Percentiles rank a stretch among this genome's conserved stretches.
Conservation (phyloP, 2,329 filamentous ascomycete genomes). For the Amylocarpus encephaloides region DNA sequence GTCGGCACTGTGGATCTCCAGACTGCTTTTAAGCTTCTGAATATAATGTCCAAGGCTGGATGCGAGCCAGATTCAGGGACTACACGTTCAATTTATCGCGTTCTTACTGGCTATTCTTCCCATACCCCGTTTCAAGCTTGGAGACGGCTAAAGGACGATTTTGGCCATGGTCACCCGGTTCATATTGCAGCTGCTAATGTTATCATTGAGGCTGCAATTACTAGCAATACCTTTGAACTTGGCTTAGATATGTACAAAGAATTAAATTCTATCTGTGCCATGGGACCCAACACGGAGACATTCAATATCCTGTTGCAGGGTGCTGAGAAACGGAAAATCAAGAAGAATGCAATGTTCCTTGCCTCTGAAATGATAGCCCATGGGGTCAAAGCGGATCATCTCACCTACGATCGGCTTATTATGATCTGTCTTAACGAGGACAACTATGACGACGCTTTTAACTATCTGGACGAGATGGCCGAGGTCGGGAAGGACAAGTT, state of each 20-base stretch:
- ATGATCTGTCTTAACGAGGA: slow-evolving; percentile 44
- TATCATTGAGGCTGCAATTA: slow-evolving; percentile 29
- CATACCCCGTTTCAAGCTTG: slow-evolving; percentile 44
- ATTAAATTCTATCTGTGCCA: slow-evolving; percentile 44
- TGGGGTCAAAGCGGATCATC: slow-evolving; percentile 45
- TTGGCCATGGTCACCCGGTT: slow-evolving; percentile 41
- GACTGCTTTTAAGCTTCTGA: slow-evolving; percentile 62
- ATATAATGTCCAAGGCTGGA: slow-evolving; percentile 64
- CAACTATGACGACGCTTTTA: slow-evolving; percentile 41
- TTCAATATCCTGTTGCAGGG: slow-evolving; percentile 55
- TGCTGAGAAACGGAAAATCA: slow-evolving; percentile 32
- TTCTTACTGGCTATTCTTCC: slow-evolving; percentile 42
- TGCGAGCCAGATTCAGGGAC: slow-evolving; percentile 50
- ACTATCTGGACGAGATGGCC: slow-evolving; percentile 45
- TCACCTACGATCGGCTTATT: slow-evolving; percentile 58
- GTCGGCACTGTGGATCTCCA: slow-evolving; percentile 51
- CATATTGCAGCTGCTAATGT: slow-evolving; percentile 45
- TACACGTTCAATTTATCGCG: slow-evolving; percentile 55
- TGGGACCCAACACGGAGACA: slow-evolving; percentile 44
- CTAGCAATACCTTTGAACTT: slow-evolving; percentile 38
- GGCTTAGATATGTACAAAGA: slow-evolving; percentile 57
- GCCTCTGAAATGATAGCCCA: slow-evolving; percentile 55
- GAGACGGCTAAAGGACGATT: slow-evolving; percentile 49
- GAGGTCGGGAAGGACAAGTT: slow-evolving; percentile 30
- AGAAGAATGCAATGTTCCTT: slow-evolving; percentile 53